Conservation (phyloP, 1,284 basidiomycete species). For the Xerocomus amazonicus region DNA sequence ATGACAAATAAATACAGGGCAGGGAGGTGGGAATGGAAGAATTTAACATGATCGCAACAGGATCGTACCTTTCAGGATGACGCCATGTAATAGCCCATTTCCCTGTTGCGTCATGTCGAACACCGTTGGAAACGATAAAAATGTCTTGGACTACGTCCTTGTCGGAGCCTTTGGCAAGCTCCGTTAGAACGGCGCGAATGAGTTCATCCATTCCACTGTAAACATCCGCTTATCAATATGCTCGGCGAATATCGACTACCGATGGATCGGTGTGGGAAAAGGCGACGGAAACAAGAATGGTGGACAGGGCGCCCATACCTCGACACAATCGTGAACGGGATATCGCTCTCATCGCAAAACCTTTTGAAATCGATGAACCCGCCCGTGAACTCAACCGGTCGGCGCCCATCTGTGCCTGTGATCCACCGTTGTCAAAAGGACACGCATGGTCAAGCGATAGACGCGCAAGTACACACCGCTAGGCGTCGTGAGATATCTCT, state of each 20-base stretch:
- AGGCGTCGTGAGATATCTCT: slow-evolving; percentile 26
- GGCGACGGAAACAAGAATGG: neutral
- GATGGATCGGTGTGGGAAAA: slow-evolving; percentile 11
- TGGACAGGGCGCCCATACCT: slow-evolving; percentile 46
- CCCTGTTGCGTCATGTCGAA: slow-evolving; percentile 59
- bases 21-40: no score
- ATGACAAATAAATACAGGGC: neutral
- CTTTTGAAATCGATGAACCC: slow-evolving; percentile 85
- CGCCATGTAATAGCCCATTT: slow-evolving; percentile 84
- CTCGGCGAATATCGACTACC: neutral
- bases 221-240: slow-evolving; percentile 5
- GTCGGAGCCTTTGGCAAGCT: slow-evolving; percentile 55
- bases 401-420: slow-evolving; percentile 13
- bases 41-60: neutral
- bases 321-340: slow-evolving; percentile 90
- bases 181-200: slow-evolving; percentile 83
- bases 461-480: slow-evolving; percentile 13
- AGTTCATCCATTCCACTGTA: slow-evolving; percentile 86
- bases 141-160: slow-evolving; percentile 72
- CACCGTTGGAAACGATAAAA: slow-evolving; percentile 89
- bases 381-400: slow-evolving; percentile 74
- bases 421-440: neutral
- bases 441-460: neutral
- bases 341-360: slow-evolving; percentile 73
- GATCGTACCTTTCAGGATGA: slow-evolving; percentile 72